Evolutionary conservation across 495 filamentous ascomycete genomes (phyloP).

Genomic region (Penicillium angulare): DNA sequence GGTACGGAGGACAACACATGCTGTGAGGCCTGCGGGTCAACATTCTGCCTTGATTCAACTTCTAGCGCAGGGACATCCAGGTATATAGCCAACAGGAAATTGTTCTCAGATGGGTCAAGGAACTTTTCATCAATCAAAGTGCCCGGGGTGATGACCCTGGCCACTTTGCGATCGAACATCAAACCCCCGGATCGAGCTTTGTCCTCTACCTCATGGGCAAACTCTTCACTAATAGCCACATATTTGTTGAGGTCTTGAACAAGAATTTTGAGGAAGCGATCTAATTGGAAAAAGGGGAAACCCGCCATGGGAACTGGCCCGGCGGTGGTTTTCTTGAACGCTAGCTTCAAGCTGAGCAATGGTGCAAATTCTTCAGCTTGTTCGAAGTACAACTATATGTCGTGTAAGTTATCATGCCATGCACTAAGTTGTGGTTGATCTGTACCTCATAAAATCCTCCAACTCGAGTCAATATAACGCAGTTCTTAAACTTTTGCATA

Average conservation of each 20-base stretch:
- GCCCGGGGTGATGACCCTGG: slow-evolving; percentile 87
- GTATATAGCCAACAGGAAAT: slow-evolving; percentile 82
- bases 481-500: slow-evolving; percentile 86
- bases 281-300: slow-evolving; percentile 89
- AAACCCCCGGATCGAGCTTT: slow-evolving; percentile 71
- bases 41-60: slow-evolving; percentile 17
- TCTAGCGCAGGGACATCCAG: slow-evolving; percentile 32
- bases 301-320: slow-evolving; percentile 86
- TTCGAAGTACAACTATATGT: slow-evolving; percentile 74
- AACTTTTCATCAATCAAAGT: slow-evolving; percentile 98
- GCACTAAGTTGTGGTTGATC: background rate
- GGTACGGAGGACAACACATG: slow-evolving; percentile 40
- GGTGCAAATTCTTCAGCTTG: slow-evolving; percentile 88
- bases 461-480: slow-evolving; percentile 84
- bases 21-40: slow-evolving; percentile 20
- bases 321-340: slow-evolving; percentile 70
- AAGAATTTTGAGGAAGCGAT: slow-evolving; percentile 85
- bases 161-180: slow-evolving; percentile 78
- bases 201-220: slow-evolving; percentile 63
- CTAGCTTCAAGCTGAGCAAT: slow-evolving; percentile 83
- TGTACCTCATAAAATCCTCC: slow-evolving; percentile 88
- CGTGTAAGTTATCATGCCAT: slow-evolving; percentile 3
- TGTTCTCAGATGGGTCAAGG: slow-evolving; percentile 87
- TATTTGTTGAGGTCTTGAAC: slow-evolving; percentile 87
- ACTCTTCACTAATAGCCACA: slow-evolving; percentile 94